phyloP scores from a whole-genome alignment of 768 basidiomycete species.

The Podaxis mareebaensis region DNA sequence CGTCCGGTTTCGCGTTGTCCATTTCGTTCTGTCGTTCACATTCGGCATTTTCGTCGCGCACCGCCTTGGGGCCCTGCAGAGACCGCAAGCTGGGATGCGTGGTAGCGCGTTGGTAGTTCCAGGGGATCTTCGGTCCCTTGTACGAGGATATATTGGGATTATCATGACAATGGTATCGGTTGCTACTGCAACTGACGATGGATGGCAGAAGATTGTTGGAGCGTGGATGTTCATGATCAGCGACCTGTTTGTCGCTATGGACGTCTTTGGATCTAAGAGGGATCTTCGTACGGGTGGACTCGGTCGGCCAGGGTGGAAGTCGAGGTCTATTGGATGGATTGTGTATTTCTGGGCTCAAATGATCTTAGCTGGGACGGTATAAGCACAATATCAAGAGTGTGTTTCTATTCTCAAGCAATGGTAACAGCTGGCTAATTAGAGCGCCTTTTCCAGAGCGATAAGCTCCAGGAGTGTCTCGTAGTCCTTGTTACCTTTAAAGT shows the following conservation, averaged over 20 bases:
- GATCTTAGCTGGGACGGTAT: constrained; percentile 24
- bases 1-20: constrained; percentile 12
- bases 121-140: constrained; percentile 19
- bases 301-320: constrained; percentile 20
- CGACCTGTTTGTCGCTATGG: constrained; percentile 26
- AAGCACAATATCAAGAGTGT: neutral
- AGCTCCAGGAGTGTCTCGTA: constrained; percentile 44
- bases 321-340: constrained; percentile 24
- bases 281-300: neutral
- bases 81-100: neutral
- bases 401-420: neutral
- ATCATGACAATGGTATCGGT: constrained; percentile 26
- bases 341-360: constrained; percentile 27
- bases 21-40: constrained; percentile 19
- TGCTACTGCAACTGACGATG: constrained; percentile 28
- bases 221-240: constrained; percentile 28
- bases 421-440: neutral
- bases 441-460: constrained; percentile 45
- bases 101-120: constrained; percentile 19
- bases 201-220: constrained; percentile 22
- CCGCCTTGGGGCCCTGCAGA: constrained; percentile 23
- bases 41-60: constrained; percentile 19
- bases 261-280: constrained; percentile 22
- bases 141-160: constrained; percentile 22
- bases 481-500: constrained; percentile 38